These are phyloP conservation scores for Leccinum insolens DNA, from an alignment of 1,284 basidiomycete species.

Conservation along the genomic window DNA sequence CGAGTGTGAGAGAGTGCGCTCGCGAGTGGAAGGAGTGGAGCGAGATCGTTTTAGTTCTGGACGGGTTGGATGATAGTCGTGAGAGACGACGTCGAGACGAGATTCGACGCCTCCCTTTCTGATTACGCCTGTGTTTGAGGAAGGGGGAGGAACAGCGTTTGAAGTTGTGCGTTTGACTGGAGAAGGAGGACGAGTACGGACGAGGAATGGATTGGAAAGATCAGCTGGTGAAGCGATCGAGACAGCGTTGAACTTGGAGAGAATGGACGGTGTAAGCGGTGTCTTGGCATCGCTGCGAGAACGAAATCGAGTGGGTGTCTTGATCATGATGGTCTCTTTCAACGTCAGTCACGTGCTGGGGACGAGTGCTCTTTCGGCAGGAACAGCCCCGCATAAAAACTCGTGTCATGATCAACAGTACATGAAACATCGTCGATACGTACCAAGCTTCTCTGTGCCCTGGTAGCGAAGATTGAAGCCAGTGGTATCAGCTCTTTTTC, in stretches of 20 bases:
- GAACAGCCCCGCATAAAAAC: too few species aligned
- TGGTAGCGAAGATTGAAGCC: too few species aligned
- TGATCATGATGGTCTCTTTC: conserved; percentile 3
- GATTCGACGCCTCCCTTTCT: conserved; percentile 77
- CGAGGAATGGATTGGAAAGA: conserved; percentile 64
- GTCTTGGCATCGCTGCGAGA: conserved; percentile 73
- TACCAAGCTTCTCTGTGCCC: too few species aligned
- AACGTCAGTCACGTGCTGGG: not conserved
- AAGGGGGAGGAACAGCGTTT: conserved; percentile 53
- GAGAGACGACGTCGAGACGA: conserved; percentile 69
- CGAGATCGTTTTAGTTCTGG: conserved; percentile 71
- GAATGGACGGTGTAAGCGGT: conserved; percentile 68
- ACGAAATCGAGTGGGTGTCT: conserved; percentile 67
- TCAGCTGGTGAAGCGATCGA: conserved; percentile 53
- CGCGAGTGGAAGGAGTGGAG: conserved; percentile 61
- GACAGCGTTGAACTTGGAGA: conserved; percentile 57
- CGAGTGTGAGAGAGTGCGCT: conserved; percentile 33
- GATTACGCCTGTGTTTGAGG: conserved; percentile 69
- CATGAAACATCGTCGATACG: too few species aligned
- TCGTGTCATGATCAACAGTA: too few species aligned
- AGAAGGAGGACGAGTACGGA: conserved; percentile 46
- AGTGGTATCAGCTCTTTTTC: too few species aligned
- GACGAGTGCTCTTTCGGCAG: too few species aligned
- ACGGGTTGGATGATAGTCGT: conserved; percentile 58
- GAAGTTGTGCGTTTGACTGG: conserved; percentile 63